Percentiles rank a stretch among this genome's conserved stretches.
Conservation (phyloP, 2,329 filamentous ascomycete species). For the Pseudopithomyces chartarum region DNA sequence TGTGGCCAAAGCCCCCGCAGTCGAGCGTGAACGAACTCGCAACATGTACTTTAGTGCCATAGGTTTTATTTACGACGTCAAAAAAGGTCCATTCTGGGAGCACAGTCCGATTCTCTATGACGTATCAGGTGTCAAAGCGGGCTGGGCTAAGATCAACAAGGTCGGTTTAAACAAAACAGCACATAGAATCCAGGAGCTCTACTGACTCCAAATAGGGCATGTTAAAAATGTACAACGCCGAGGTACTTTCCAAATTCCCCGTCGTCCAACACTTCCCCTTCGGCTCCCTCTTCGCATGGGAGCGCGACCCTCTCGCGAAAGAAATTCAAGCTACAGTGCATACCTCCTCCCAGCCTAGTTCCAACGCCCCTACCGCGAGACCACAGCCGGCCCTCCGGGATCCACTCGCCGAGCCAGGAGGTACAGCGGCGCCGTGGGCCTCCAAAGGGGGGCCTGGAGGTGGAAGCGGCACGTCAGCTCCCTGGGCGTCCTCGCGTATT, state of each 20-base stretch:
- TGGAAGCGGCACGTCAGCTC: conserved; percentile 16
- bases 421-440: conserved; percentile 34
- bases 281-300: conserved; percentile 56
- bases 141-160: conserved; percentile 98
- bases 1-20: conserved; percentile 56
- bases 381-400: conserved; percentile 30
- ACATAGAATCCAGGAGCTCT: conserved; percentile 9
- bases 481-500: conserved; percentile 27
- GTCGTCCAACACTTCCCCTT: conserved; percentile 89
- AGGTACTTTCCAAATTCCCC: conserved; percentile 94
- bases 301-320: conserved; percentile 49
- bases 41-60: conserved; percentile 92
- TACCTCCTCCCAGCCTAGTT: conserved; percentile 42
- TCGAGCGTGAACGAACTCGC: conserved; percentile 46
- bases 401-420: conserved; percentile 26
- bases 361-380: conserved; percentile 22
- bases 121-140: conserved; percentile 81
- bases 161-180: conserved; percentile 20
- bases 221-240: conserved; percentile 99
- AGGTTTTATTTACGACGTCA: conserved; percentile 97
- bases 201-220: conserved; percentile 67
- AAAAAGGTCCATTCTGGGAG: conserved; percentile 91
- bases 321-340: conserved; percentile 39
- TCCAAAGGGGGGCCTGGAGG: conserved; percentile 15
- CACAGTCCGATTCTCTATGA: conserved; percentile 95